phyloP scores from a whole-genome alignment of 805 yeast species.

The Kurtzmaniella fragi region DNA sequence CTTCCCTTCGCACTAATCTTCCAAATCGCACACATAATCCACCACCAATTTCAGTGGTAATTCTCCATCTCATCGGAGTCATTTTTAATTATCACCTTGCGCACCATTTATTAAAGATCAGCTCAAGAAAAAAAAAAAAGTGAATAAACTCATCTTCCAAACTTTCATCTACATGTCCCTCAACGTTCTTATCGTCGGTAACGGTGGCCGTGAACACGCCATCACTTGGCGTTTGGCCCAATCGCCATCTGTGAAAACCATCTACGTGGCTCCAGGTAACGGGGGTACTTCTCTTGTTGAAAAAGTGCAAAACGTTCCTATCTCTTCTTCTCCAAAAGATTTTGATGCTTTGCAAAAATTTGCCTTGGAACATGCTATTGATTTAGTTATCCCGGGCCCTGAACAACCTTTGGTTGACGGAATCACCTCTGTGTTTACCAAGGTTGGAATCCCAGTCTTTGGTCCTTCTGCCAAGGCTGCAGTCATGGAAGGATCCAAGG shows the following conservation, averaged over 20 bases:
- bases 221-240: constrained; percentile 86
- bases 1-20: too few relatives aligned
- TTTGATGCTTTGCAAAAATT: constrained; percentile 68
- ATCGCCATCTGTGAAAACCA: constrained; percentile 62
- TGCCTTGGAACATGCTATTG: constrained; percentile 62
- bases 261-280: constrained; percentile 95
- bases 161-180: constrained; percentile 6
- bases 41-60: too few relatives aligned
- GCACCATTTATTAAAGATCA: too few relatives aligned
- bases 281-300: constrained; percentile 72
- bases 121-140: too few relatives aligned
- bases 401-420: constrained; percentile 98
- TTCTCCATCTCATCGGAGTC: too few relatives aligned
- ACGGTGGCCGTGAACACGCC: constrained; percentile 99
- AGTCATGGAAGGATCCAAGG: constrained; percentile 92
- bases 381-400: constrained; percentile 94
- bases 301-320: constrained; percentile 66
- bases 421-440: constrained; percentile 62
- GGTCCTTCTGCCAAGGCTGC: constrained; percentile 96
- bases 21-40: too few relatives aligned
- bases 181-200: constrained; percentile 83
- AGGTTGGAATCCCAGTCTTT: constrained; percentile 90
- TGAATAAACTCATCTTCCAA: too few relatives aligned
- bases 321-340: constrained; percentile 60
- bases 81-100: too few relatives aligned